phyloP scores from a whole-genome alignment of 2,329 filamentous ascomycete genomes.

The Alternaria incomplexa region DNA sequence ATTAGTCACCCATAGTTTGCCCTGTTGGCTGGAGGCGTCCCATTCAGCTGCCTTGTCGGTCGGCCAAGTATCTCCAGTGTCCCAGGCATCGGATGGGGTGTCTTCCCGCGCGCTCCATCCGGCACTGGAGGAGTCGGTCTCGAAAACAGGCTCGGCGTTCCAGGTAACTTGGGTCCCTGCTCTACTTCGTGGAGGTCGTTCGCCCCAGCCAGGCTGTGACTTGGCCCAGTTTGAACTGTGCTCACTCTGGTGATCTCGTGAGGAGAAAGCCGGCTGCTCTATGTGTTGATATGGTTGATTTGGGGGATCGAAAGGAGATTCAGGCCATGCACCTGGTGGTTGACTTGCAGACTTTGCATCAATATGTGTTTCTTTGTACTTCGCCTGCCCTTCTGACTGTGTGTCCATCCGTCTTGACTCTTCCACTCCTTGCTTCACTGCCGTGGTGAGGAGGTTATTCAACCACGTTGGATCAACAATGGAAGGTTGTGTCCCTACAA shows the following conservation, averaged over 20 bases:
- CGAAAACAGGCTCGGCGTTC: conserved; percentile 11
- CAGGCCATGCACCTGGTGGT: conserved; percentile 35
- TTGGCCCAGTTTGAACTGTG: conserved; percentile 4
- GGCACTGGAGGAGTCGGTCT: conserved; percentile 10
- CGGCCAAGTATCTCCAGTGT: conserved; percentile 23
- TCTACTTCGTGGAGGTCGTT: conserved; percentile 2
- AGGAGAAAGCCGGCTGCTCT: not conserved
- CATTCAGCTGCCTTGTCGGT: not conserved
- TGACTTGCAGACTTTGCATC: conserved; percentile 14
- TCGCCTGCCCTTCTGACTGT: not conserved
- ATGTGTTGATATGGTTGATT: not conserved
- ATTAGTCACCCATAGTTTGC: not conserved
- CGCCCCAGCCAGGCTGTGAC: conserved; percentile 4
- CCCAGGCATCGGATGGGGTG: conserved; percentile 24
- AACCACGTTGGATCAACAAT: conserved; percentile 22
- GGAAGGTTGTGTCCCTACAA: not conserved
- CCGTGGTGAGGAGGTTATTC: conserved; percentile 21
- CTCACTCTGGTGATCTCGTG: not conserved
- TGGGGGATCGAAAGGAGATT: conserved; percentile 11
- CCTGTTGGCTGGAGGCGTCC: not conserved
- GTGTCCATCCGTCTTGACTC: conserved; percentile 15
- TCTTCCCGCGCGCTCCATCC: conserved; percentile 21
- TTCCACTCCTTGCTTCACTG: conserved; percentile 30
- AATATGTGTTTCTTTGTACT: not conserved
- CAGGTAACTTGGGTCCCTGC: conserved; percentile 16